Evolutionary conservation across 2,329 filamentous ascomycete genomes (phyloP), one percentile per base, ranked within the genome.

Genomic region (Colletotrichum sp.): DNA sequence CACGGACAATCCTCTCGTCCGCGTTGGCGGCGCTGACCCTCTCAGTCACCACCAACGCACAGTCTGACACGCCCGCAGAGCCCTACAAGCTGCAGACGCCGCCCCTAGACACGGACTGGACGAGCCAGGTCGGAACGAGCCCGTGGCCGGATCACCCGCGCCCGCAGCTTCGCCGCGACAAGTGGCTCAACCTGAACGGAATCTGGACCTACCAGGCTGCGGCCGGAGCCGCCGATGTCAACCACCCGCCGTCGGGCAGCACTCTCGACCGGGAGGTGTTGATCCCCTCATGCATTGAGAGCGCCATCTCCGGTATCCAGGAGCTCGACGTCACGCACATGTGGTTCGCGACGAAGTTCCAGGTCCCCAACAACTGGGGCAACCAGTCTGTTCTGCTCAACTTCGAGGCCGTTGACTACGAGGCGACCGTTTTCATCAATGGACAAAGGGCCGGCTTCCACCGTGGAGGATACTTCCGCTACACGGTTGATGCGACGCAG

Each of bases 401-500:
- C 79, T 92, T 92, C 71, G 90, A 91, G 77, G 90, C 90, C 8
- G 90, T 92, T 34, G 90, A 92, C 79, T 92, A 91, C 73, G 86
- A 91, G 78, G 85, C 88, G 8, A 89, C 87, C 0, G 89, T 93
- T 1, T 93, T 89, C 74, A 84, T 93, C 78, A 93, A 93, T 77
- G 89, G 89, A 4, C 79, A 87, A 28, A 77, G 88, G 24, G 89
- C 88, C 5, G 89, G 87, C 1, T 88, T 87, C 68, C 87, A 94
- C 77, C 84, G 87, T 2, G 92, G 92, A 28, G 92, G 92, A 0
- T 93, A 93, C 79, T 92, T 89, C 79, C 87, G 89, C 30, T 93
- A 93, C 80, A 89, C 86, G 3, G 77, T 93, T 24, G 92, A 94
- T 79, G 85, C 92, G 22, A 93, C 92, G 0, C 80, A 87, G 62